These are phyloP conservation scores for Polytrichum formosum DNA, from an alignment of 225 moss, liverwort and hornwort genomes.

Conservation along the genomic window DNA sequence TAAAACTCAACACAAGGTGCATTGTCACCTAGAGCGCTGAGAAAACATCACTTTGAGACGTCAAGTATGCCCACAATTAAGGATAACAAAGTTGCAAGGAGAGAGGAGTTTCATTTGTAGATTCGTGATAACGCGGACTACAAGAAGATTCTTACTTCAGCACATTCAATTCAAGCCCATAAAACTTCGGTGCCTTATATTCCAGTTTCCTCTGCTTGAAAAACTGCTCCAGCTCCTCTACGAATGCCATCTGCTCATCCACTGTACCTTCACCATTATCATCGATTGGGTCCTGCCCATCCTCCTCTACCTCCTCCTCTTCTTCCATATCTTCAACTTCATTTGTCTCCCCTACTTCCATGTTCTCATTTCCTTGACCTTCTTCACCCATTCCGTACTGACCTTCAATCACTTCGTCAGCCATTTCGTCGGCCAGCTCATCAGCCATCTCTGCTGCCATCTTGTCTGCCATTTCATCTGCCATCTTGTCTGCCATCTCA, in stretches of 20 bases:
- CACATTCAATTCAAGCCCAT: slow-evolving; percentile 87
- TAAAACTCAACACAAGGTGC: too few relatives aligned
- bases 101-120: too few relatives aligned
- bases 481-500: slow-evolving; percentile 41
- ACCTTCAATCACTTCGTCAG: slow-evolving; percentile 61
- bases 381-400: slow-evolving; percentile 30
- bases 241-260: slow-evolving; percentile 70
- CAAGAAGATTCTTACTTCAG: slow-evolving; percentile 64
- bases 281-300: slow-evolving; percentile 53
- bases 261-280: slow-evolving; percentile 64
- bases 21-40: too few relatives aligned
- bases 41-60: too few relatives aligned
- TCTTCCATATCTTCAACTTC: slow-evolving; percentile 57
- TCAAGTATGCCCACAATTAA: too few relatives aligned
- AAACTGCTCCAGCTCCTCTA: slow-evolving; percentile 68
- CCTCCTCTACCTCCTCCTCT: slow-evolving; percentile 57
- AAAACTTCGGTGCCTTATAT: slow-evolving; percentile 95
- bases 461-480: slow-evolving; percentile 44
- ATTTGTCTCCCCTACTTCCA: slow-evolving; percentile 56
- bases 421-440: slow-evolving; percentile 72
- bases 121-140: neutral
- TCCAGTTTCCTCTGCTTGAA: slow-evolving; percentile 82
- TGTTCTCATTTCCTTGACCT: slow-evolving; percentile 35
- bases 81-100: too few relatives aligned
- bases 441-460: slow-evolving; percentile 57